Evolutionary conservation across 805 yeast species (phyloP), one percentile per base, ranked within the genome.

Genomic region (Lipomyces orientalis): DNA sequence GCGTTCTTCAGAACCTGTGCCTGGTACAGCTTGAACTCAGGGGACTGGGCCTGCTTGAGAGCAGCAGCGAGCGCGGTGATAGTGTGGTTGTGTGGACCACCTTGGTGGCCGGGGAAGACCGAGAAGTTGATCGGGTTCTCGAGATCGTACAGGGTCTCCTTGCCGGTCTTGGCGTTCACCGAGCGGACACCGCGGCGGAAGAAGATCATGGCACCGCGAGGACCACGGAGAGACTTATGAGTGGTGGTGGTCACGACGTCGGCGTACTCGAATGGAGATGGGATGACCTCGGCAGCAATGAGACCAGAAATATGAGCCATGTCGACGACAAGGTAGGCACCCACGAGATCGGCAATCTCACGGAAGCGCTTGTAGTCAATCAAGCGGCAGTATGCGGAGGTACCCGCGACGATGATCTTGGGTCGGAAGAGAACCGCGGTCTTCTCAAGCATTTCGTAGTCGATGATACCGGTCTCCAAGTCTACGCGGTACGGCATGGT

Each of bases 21-120:
- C 84, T 95, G 99, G 83, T 94, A 94, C 77, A 87, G 90, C 80
- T 87, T 90, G 83, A 89, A 95, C 81, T 93, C 98, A 68, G 96
- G 97, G 62, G 91, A 84, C 72, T 87, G 85, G 69, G 97, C 96
- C 84, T 95, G 99, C 80, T 93, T 93, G 79, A 95, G 87, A 62
- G 99, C 98, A 72, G 93, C 95, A 19, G 98, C 98, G 76, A 95
- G 83, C 46, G 98, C 99, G 74, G 98, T 90, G 79, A 95, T 95
- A 74, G 99, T 95, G 84, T 95, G 99, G 86, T 95, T 95, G 83
- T 95, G 98, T 76, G 99, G 99, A 79, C 99, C 99, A 85, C 99
- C 99, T 85, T 95, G 99, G 82, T 95, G 99, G 74, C 97, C 99
- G 76, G 99, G 99, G 94, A 95, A 95, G 64, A 95, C 99, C 9